These are phyloP conservation scores for Xylona heveae DNA, from an alignment of 495 filamentous ascomycete species.

Conservation along the genomic window DNA sequence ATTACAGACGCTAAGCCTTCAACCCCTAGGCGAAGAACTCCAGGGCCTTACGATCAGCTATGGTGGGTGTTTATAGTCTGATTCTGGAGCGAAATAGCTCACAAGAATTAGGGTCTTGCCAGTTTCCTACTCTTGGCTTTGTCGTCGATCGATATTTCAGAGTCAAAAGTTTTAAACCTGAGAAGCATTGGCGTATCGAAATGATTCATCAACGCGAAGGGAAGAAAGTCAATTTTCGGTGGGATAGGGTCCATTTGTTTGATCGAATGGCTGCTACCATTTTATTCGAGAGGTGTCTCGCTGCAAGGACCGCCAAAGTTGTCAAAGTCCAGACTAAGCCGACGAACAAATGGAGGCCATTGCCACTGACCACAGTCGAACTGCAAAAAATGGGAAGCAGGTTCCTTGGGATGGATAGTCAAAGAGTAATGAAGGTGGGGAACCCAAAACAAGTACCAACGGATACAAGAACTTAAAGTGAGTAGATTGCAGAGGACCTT, in stretches of 20 bases:
- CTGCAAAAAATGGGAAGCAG: slow-evolving; percentile 88
- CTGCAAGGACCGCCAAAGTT: slow-evolving; percentile 57
- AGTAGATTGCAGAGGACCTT: slow-evolving; percentile 64
- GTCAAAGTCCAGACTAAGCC: slow-evolving; percentile 71
- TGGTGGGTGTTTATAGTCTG: slow-evolving; percentile 36
- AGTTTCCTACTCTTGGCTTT: slow-evolving; percentile 92
- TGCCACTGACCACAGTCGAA: slow-evolving; percentile 93
- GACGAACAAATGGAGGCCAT: slow-evolving; percentile 80
- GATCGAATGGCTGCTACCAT: slow-evolving; percentile 65
- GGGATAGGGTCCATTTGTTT: slow-evolving; percentile 67
- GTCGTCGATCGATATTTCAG: slow-evolving; percentile 89
- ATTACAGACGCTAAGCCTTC: slow-evolving; percentile 57
- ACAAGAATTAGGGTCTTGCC: slow-evolving; percentile 80
- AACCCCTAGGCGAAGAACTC: slow-evolving; percentile 39
- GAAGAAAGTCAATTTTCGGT: slow-evolving; percentile 67
- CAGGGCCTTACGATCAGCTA: slow-evolving; percentile 58
- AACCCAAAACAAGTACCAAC: too few relatives aligned
- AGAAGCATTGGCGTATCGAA: slow-evolving; percentile 81
- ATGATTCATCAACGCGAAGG: slow-evolving; percentile 57
- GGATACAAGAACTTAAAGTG: too few relatives aligned
- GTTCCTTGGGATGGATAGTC: slow-evolving; percentile 68
- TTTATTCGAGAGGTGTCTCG: slow-evolving; percentile 66
- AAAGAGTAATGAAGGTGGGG: slow-evolving; percentile 56
- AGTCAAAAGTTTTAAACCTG: slow-evolving; percentile 82
- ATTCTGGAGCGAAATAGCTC: not conserved